phyloP scores from a whole-genome alignment of 805 yeast genomes.

The Jamesozyma rosinii region DNA sequence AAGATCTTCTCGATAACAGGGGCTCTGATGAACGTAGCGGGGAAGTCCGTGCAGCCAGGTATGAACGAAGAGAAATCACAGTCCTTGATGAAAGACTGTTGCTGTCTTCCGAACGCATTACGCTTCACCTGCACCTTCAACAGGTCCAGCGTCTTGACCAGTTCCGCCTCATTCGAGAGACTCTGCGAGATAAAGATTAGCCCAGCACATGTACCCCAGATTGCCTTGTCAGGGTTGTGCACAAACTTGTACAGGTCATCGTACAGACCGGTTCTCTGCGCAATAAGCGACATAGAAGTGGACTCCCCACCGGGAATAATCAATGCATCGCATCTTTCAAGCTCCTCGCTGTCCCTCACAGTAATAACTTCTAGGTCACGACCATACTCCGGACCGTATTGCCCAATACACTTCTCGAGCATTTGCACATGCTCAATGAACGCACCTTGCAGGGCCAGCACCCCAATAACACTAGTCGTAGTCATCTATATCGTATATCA shows the following conservation, averaged over 20 bases:
- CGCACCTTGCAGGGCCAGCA: constrained; percentile 73
- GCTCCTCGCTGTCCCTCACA: constrained; percentile 45
- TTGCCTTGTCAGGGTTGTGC: constrained; percentile 39
- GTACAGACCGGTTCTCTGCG: constrained; percentile 53
- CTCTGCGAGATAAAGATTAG: constrained; percentile 53
- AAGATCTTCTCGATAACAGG: constrained; percentile 47
- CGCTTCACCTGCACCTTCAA: constrained; percentile 55
- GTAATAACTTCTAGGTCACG: constrained; percentile 29
- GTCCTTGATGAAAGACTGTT: constrained; percentile 48
- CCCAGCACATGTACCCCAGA: constrained; percentile 88
- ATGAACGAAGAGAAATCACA: constrained; percentile 33
- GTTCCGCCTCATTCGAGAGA: constrained; percentile 42
- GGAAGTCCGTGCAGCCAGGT: constrained; percentile 33
- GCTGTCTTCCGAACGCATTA: constrained; percentile 73
- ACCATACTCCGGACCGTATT: constrained; percentile 23
- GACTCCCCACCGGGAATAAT: constrained; percentile 67
- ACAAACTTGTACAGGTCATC: constrained; percentile 46
- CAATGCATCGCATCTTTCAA: constrained; percentile 45
- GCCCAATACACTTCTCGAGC: constrained; percentile 32
- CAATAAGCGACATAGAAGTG: constrained; percentile 59
- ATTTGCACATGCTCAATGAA: constrained; percentile 57
- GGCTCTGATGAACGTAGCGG: constrained; percentile 59
- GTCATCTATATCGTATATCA: too few relatives aligned
- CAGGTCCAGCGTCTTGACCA: constrained; percentile 54
- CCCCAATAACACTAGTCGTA: constrained; percentile 40